phyloP scores from a whole-genome alignment of 805 yeast genomes.

The Candida yuanshanica region DNA sequence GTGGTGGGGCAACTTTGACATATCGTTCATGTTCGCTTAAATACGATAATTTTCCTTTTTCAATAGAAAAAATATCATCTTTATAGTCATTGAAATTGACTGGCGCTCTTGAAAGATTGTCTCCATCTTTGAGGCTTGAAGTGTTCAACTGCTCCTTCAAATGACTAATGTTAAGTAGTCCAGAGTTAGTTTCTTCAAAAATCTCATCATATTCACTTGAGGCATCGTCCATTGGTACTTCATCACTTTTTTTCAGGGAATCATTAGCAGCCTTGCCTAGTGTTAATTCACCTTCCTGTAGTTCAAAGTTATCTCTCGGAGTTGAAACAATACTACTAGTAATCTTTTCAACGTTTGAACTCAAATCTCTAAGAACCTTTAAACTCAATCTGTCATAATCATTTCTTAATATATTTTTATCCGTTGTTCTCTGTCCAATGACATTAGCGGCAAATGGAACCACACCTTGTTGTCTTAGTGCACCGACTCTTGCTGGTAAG shows the following conservation, averaged over 20 bases:
- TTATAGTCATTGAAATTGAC: not conserved
- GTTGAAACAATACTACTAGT: not conserved
- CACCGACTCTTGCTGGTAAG: not conserved
- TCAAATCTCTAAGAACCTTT: not conserved
- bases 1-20: slow-evolving; percentile 17
- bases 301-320: slow-evolving; percentile 3
- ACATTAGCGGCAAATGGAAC: slow-evolving; percentile 1
- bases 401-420: slow-evolving; percentile 2
- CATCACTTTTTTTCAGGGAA: not conserved
- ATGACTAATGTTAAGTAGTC: not conserved
- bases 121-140: not conserved
- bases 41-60: slow-evolving; percentile 9
- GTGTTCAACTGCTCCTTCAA: not conserved
- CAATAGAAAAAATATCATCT: not conserved
- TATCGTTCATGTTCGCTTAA: slow-evolving; percentile 14
- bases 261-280: too few species aligned
- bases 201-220: not conserved
- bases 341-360: not conserved
- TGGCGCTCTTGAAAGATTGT: not conserved
- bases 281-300: too few species aligned
- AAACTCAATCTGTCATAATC: slow-evolving; percentile 2
- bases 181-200: not conserved
- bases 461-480: not conserved
- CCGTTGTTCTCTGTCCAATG: not conserved
- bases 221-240: not conserved